Base-by-base conservation (phyloP, 2,329 filamentous ascomycete species). In the Ilyonectria robusta region DNA sequence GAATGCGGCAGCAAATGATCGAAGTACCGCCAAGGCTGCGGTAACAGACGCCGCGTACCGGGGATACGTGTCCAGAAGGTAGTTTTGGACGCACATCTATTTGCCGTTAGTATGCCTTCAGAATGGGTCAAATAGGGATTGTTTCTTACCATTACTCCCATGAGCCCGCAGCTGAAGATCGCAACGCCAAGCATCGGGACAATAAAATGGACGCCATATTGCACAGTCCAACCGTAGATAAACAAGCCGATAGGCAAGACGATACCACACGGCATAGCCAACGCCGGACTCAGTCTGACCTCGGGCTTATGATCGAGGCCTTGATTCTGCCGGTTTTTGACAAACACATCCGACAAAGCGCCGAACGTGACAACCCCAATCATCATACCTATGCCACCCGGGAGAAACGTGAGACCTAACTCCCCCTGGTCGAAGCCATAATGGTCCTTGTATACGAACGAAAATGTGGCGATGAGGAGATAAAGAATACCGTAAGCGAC, bases 1-100 rank as follows among this genome's bases (percentile, higher is more conserved):
- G 77, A 93, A 93, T 0, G 85, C 88, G 1, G 88, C 89, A 35
- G 90, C 91, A 71, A 92, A 91, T 7, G 87, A 91, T 63, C 69
- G 64, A 19, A 69, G 47, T 29, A 71, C 63, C 8, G 69, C 69
- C 13, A 62, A 65, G 9, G 68, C 68, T 6, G 70, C 70, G 11
- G 70, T 62, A 5, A 68, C 68, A 29, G 70, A 72, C 4, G 70
- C 68, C 3, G 70, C 70, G 42, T 72, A 66, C 19, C 60, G 54
- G 17, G 70, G 66, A 35, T 67, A 72, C 21, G 70, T 65, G 26
- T 72, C 70, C 11, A 72, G 59, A 23, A 70, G 66, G 51, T 72
- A 72, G 60, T 67, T 87, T 48, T 85, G 83, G 4, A 85, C 80
- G 0, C 83, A 81, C 81, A 88, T 86, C 62, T 81, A 81, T 50